Percentiles rank a stretch among this genome's conserved stretches.
Evolutionary conservation across 345 rosid species (phyloP).

Genomic region (Hirschfeldia incana): DNA sequence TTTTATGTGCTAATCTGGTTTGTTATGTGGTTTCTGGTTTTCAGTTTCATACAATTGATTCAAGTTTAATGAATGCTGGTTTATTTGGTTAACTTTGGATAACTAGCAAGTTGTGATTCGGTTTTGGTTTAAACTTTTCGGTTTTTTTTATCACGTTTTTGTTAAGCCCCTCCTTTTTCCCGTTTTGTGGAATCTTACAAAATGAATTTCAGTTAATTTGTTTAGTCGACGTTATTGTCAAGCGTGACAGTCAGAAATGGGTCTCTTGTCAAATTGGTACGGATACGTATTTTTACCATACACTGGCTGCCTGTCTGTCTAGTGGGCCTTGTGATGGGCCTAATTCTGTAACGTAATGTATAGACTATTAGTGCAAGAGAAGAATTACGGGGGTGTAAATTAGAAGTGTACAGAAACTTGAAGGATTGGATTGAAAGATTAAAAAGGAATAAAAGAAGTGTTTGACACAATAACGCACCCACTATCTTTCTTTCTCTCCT

Average conservation of each 20-base stretch:
- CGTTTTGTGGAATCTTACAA: not conserved
- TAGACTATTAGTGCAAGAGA: not conserved
- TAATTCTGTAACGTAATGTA: not conserved
- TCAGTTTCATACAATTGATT: not conserved
- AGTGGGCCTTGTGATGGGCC: slow-evolving; percentile 35
- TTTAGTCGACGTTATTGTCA: not conserved
- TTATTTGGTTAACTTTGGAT: not conserved
- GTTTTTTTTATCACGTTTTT: not conserved
- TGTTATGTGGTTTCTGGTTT: not conserved
- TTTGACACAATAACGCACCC: slow-evolving; percentile 40
- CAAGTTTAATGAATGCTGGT: not conserved
- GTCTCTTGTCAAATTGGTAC: slow-evolving; percentile 18
- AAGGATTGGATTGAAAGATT: slow-evolving; percentile 8
- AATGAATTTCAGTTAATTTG: not conserved
- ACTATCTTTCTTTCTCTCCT: slow-evolving; percentile 29
- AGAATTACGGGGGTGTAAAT: not conserved
- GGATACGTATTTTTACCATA: slow-evolving; percentile 15
- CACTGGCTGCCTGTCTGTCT: not conserved
- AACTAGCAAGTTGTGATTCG: not conserved
- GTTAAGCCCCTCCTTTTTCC: not conserved
- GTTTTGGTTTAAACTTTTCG: not conserved
- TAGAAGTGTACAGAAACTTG: not conserved
- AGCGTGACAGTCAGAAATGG: slow-evolving; percentile 1
- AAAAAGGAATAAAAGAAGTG: slow-evolving; percentile 17
- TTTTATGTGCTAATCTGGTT: not conserved